Percentiles rank a stretch among this genome's conserved stretches.
Conservation (phyloP, 2,329 filamentous ascomycete species). For the Curvularia hawaiiensis region DNA sequence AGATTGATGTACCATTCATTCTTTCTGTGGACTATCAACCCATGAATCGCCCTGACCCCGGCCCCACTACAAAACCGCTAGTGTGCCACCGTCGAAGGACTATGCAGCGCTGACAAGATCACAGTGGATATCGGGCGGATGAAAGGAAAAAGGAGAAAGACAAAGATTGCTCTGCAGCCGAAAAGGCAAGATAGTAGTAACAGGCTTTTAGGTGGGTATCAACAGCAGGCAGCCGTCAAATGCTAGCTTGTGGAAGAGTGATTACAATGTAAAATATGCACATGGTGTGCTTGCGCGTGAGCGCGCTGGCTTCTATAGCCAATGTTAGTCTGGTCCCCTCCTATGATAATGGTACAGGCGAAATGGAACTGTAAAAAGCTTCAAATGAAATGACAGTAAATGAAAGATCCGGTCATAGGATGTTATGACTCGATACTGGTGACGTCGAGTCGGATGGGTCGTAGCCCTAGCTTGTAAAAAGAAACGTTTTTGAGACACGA, state of each 20-base stretch:
- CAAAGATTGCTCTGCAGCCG: slow-evolving; percentile 6
- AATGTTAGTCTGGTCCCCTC: slow-evolving; percentile 7
- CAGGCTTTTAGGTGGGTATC: slow-evolving; percentile 22
- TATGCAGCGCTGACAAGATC: not conserved
- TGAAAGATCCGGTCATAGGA: slow-evolving; percentile 1
- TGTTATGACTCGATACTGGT: slow-evolving; percentile 2
- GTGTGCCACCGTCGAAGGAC: not conserved
- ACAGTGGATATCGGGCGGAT: slow-evolving; percentile 3
- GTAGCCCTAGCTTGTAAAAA: slow-evolving; percentile 4
- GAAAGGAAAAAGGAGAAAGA: not conserved
- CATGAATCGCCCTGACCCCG: not conserved
- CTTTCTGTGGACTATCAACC: slow-evolving; percentile 11
- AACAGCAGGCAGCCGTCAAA: slow-evolving; percentile 12
- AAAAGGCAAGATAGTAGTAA: slow-evolving; percentile 2
- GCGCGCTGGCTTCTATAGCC: slow-evolving; percentile 22
- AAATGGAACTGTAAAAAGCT: slow-evolving; percentile 4
- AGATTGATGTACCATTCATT: slow-evolving; percentile 5
- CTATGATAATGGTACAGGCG: slow-evolving; percentile 5
- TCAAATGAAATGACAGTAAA: slow-evolving; percentile 2
- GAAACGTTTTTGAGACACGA: not conserved
- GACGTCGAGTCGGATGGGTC: slow-evolving; percentile 11
- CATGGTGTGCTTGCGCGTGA: slow-evolving; percentile 18
- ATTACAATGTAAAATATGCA: slow-evolving; percentile 19
- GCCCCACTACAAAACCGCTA: not conserved
- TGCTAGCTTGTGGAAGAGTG: slow-evolving; percentile 10